These are phyloP conservation scores for Obba rivulosa DNA, from an alignment of 768 basidiomycete species.

Conservation along the genomic window DNA sequence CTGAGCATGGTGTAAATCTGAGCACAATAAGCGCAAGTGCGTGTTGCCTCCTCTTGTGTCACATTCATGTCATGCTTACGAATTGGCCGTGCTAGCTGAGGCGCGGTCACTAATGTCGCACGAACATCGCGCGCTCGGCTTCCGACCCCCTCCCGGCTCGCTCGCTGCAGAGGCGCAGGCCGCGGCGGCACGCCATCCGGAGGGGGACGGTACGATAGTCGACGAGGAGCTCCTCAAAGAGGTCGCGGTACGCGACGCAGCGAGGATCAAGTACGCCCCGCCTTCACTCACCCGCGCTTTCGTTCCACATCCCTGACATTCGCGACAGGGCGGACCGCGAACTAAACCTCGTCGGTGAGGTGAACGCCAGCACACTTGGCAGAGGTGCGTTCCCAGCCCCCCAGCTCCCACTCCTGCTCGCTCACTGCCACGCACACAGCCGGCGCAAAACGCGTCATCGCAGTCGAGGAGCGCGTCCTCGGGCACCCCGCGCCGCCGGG, in stretches of 20 bases:
- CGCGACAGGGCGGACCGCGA: slow-evolving; percentile 21
- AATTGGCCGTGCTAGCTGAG: slow-evolving; percentile 9
- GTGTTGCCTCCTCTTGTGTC: not conserved
- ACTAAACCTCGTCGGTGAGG: slow-evolving; percentile 11
- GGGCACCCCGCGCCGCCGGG: slow-evolving; percentile 17
- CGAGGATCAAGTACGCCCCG: slow-evolving; percentile 19
- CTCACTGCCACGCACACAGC: not conserved
- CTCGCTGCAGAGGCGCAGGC: slow-evolving; percentile 27
- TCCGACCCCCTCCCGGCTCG: slow-evolving; percentile 25
- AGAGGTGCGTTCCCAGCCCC: slow-evolving; percentile 3
- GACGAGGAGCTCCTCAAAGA: slow-evolving; percentile 17
- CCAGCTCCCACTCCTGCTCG: not conserved
- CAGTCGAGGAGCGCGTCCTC: slow-evolving; percentile 11
- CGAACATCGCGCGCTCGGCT: slow-evolving; percentile 26
- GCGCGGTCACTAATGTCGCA: slow-evolving; percentile 24
- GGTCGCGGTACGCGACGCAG: slow-evolving; percentile 20
- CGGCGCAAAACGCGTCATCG: slow-evolving; percentile 11
- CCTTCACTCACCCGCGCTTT: not conserved
- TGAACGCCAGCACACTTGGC: slow-evolving; percentile 11
- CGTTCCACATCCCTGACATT: too few relatives aligned
- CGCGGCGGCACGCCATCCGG: slow-evolving; percentile 20
- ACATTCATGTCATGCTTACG: not conserved
- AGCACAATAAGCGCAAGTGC: slow-evolving; percentile 15
- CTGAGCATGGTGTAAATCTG: slow-evolving; percentile 14
- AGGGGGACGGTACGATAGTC: slow-evolving; percentile 9